Percentiles rank a stretch among this genome's conserved stretches.
Conservation (phyloP, 2,329 filamentous ascomycete genomes). For the Colletotrichum kahawae region DNA sequence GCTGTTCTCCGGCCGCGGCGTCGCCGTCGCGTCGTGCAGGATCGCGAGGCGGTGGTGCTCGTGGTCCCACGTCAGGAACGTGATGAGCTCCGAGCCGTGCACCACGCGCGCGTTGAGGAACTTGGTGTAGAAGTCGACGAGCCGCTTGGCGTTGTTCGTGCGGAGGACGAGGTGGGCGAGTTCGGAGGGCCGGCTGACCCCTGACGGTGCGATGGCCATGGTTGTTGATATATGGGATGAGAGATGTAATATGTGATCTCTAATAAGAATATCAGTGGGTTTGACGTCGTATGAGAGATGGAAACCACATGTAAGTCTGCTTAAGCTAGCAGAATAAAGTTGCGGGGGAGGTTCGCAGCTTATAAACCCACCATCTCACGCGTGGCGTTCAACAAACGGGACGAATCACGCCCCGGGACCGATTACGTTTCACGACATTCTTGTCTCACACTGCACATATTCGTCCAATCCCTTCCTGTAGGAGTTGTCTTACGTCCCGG, state of each 20-base stretch:
- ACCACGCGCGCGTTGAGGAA: conserved; percentile 38
- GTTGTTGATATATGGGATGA: neutral
- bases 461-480: neutral
- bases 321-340: neutral
- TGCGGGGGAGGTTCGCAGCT: neutral
- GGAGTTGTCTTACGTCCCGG: neutral
- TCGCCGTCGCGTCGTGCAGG: conserved; percentile 28
- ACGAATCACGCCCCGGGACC: neutral
- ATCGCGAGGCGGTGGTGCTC: conserved; percentile 54
- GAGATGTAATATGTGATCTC: neutral
- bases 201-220: neutral
- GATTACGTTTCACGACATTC: neutral
- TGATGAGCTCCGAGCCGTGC: conserved; percentile 28
- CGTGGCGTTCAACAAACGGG: neutral
- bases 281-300: neutral
- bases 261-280: neutral
- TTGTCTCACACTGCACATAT: neutral
- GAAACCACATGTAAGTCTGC: neutral
- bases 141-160: neutral
- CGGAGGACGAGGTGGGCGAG: conserved; percentile 14
- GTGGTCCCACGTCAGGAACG: conserved; percentile 49
- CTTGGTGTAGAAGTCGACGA: conserved; percentile 40
- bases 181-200: conserved; percentile 2
- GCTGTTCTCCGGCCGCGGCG: conserved; percentile 24
- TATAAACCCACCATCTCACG: neutral